A percentile compares a stretch with the other conserved stretches of the same genome.
These are phyloP conservation scores for Trametes polyzona DNA, from an alignment of 1,284 basidiomycete genomes.

Conservation along the genomic window DNA sequence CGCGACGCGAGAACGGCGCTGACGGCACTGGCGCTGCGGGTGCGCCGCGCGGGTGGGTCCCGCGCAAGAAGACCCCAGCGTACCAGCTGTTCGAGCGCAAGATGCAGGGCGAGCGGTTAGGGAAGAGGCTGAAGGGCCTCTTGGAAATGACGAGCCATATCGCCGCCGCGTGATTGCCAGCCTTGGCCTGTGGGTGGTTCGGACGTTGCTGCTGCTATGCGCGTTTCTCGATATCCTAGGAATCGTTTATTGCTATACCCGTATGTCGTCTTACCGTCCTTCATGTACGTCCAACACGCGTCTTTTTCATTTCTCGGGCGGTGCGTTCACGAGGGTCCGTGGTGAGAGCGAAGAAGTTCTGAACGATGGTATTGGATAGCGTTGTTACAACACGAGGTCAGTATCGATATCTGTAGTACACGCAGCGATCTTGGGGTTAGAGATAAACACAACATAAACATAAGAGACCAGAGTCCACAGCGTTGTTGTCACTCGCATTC, in stretches of 20 bases:
- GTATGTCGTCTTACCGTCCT: constrained; percentile 14
- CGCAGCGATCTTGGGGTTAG: no score
- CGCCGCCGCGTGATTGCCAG: constrained; percentile 13
- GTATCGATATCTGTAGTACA: constrained; percentile 1
- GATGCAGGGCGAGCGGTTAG: constrained; percentile 71
- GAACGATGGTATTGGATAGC: no score
- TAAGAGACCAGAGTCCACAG: neutral
- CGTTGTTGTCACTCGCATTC: no score
- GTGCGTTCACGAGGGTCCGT: no score
- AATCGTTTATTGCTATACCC: constrained; percentile 28
- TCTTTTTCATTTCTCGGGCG: neutral
- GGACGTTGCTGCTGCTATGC: constrained; percentile 9
- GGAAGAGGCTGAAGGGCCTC: constrained; percentile 69
- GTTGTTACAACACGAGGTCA: constrained; percentile 4
- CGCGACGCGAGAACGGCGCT: constrained; percentile 48
- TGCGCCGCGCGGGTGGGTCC: constrained; percentile 64
- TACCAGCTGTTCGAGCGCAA: constrained; percentile 80
- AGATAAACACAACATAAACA: constrained; percentile 9
- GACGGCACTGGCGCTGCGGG: no score
- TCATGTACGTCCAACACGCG: constrained; percentile 1
- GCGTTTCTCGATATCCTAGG: constrained; percentile 23
- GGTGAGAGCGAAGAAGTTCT: no score
- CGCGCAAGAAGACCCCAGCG: constrained; percentile 76
- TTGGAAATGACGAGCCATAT: constrained; percentile 56
- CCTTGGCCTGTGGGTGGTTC: neutral